Evolutionary conservation across 805 yeast genomes (phyloP), one percentile per base, ranked within the genome.

Genomic region (Jamesozyma spencerorum): DNA sequence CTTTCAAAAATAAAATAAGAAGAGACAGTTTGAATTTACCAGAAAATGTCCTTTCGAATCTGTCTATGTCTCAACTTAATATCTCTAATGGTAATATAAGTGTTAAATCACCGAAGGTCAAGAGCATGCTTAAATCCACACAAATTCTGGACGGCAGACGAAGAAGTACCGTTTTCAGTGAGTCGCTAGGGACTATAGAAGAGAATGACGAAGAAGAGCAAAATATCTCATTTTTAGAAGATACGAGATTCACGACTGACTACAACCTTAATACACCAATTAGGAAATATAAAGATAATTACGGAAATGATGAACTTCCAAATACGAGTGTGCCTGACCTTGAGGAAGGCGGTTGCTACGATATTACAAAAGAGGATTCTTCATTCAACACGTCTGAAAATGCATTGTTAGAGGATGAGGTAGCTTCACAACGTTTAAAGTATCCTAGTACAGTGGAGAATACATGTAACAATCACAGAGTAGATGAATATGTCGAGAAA

Each of bases 331-430:
- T 75, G 47, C 80, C 80, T 47, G 73, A 73, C 56, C 76, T 88
- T 5, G 20, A 17, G 62, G 85, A 85, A 54, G 92, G 82, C 62
- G 94, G 88, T 59, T 92, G 84, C 74, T 83, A 64, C 17, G 49
- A 47, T 10, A 18, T 18, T 14, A 8, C 38, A 17, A 34, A 47
- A 19, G 53, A 45, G 26, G 45, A 48, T 26, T 44, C 57, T 11
- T 45, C 51, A 1, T 45, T 50, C 31, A 50, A 51, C 41, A 56
- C 54, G 20, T 55, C 58, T 19, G 55, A 49, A 34, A 54, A 50
- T 38, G 59, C 56, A 1, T 40, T 55, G 31, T 34, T 51, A n/a
- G 59, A 54, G 35, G 56, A 51, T 34, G 60, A 57, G 29, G 15
- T 24, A 14, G 14, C 15, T 2, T 8, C 31, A 13, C n/a, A 13